These are phyloP conservation scores for Cytospora piceae DNA, from an alignment of 2,329 filamentous ascomycete species.

Conservation along the genomic window DNA sequence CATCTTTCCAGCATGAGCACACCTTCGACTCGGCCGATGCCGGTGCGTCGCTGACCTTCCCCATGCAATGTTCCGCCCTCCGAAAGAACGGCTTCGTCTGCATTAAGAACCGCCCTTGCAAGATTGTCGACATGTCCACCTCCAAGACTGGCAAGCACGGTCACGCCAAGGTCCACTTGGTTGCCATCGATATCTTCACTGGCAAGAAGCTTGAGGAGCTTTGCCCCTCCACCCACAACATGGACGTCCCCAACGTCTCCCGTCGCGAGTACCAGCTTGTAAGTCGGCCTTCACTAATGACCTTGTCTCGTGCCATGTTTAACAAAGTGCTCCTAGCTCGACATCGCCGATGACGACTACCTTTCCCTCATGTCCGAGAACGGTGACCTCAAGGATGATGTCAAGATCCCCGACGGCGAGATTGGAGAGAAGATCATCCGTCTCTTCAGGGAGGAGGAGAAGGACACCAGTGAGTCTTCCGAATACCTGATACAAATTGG, in stretches of 20 bases:
- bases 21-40: slow-evolving; percentile 91
- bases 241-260: slow-evolving; percentile 94
- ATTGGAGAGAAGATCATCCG: slow-evolving; percentile 83
- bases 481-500: not conserved
- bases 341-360: slow-evolving; percentile 92
- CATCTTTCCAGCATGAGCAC: slow-evolving; percentile 60
- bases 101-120: slow-evolving; percentile 99
- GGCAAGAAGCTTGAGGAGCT: slow-evolving; percentile 99
- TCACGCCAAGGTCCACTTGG: slow-evolving; percentile 99
- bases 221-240: slow-evolving; percentile 95
- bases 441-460: slow-evolving; percentile 81
- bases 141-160: slow-evolving; percentile 99
- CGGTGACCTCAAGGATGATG: slow-evolving; percentile 90
- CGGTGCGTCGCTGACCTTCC: slow-evolving; percentile 91
- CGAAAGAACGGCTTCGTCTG: slow-evolving; percentile 99
- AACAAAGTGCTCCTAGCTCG: slow-evolving; percentile 61
- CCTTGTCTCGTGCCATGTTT: slow-evolving; percentile 4
- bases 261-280: slow-evolving; percentile 94
- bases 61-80: slow-evolving; percentile 99
- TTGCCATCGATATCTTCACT: slow-evolving; percentile 99
- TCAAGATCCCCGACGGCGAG: slow-evolving; percentile 89
- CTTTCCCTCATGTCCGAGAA: slow-evolving; percentile 90
- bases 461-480: slow-evolving; percentile 82
- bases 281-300: slow-evolving; percentile 50
- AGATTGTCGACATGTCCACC: slow-evolving; percentile 99